phyloP scores from a whole-genome alignment of 2,329 filamentous ascomycete species.

The Bimuria novae-zelandiae region DNA sequence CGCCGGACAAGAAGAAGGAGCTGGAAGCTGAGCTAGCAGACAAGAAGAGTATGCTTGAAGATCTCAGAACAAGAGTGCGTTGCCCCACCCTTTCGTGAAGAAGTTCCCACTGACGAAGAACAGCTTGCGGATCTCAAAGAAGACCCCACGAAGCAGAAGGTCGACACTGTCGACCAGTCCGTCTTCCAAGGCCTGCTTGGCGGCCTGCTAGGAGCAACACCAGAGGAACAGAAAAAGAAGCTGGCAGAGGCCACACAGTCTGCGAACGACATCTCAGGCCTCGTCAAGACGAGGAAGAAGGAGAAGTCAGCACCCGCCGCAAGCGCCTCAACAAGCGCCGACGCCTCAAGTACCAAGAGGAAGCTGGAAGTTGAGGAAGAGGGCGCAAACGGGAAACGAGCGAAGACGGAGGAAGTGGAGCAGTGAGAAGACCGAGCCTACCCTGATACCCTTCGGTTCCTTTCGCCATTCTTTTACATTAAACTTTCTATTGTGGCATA shows the following conservation, averaged over 20 bases:
- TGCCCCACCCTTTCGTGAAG: neutral
- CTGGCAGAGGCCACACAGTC: constrained; percentile 74
- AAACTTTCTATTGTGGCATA: too few relatives aligned
- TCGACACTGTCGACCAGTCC: constrained; percentile 49
- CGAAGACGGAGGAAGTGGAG: constrained; percentile 37
- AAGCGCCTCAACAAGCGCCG: neutral
- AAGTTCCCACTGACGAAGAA: constrained; percentile 15
- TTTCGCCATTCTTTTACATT: neutral
- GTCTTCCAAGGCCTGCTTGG: constrained; percentile 67
- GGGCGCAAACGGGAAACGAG: constrained; percentile 33
- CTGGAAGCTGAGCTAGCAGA: constrained; percentile 66
- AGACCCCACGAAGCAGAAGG: constrained; percentile 54
- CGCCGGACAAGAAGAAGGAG: constrained; percentile 67
- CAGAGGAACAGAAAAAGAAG: constrained; percentile 64
- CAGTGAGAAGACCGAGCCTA: constrained; percentile 3
- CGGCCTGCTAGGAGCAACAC: constrained; percentile 65
- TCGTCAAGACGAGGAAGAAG: constrained; percentile 73
- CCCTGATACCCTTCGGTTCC: constrained; percentile 4
- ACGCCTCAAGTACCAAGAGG: constrained; percentile 33
- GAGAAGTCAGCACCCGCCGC: constrained; percentile 33
- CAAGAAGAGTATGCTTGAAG: constrained; percentile 75
- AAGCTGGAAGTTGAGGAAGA: constrained; percentile 37
- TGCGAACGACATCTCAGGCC: constrained; percentile 73
- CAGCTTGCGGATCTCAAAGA: constrained; percentile 71
- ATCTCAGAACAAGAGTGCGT: constrained; percentile 68